Conservation (phyloP, 176 grass and related monocot genomes). For the Triticum timopheevii region DNA sequence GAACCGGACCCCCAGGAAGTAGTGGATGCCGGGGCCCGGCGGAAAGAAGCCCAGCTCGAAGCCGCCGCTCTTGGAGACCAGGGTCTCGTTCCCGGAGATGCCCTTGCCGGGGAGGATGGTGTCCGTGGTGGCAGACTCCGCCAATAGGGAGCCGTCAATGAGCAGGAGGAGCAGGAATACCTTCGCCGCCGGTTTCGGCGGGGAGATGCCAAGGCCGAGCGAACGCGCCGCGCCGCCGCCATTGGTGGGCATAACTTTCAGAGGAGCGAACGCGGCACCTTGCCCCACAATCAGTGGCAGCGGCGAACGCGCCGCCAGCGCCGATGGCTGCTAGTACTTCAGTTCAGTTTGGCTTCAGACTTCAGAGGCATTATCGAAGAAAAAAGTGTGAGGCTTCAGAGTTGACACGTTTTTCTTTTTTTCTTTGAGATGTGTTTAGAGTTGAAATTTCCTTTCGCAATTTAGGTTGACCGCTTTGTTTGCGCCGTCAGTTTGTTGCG, state of each 20-base stretch:
- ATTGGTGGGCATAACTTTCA: background rate
- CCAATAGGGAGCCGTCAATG: background rate
- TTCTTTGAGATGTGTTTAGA: too few species aligned
- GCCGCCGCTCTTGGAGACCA: constrained; percentile 17
- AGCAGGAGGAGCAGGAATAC: background rate
- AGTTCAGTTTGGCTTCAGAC: too few species aligned
- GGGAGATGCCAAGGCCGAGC: background rate
- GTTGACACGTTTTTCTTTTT: too few species aligned
- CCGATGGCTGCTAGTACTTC: too few species aligned
- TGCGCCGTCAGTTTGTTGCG: too few species aligned
- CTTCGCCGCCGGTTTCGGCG: background rate
- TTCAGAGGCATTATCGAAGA: too few species aligned
- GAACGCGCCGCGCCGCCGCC: background rate
- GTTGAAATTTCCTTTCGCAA: too few species aligned
- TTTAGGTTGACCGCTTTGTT: too few species aligned
- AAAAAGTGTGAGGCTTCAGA: too few species aligned
- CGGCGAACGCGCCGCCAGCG: background rate
- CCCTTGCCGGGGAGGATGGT: constrained; percentile 2
- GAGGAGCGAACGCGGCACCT: background rate
- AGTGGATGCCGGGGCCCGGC: constrained; percentile 9
- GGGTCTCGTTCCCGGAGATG: constrained; percentile 26
- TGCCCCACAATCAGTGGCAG: background rate
- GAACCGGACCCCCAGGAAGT: constrained; percentile 26
- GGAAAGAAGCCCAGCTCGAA: constrained; percentile 30
- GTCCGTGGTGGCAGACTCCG: background rate